Conservation (phyloP, 164 flowering plant species). For the Vitis riparia region DNA sequence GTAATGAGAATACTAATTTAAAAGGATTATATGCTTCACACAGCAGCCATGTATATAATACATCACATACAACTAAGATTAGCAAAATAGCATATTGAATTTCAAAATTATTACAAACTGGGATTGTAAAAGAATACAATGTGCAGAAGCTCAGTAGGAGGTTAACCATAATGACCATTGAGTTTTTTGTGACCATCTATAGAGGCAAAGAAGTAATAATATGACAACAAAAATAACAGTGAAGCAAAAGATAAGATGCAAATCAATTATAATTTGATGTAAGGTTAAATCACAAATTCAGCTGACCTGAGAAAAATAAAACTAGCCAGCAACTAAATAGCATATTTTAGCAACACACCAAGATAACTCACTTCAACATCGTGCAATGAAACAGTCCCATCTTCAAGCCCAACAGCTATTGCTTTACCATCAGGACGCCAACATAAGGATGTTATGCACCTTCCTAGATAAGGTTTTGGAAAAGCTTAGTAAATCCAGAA, state of each 20-base stretch:
- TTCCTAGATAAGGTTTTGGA: conserved; percentile 42
- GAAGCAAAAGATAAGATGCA: not conserved
- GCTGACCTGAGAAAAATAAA: not conserved
- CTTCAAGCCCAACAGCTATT: conserved; percentile 89
- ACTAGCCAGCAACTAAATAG: not conserved
- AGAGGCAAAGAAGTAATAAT: not conserved
- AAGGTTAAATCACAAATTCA: not conserved
- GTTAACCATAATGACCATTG: not conserved
- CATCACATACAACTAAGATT: too few species aligned
- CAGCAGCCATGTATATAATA: too few species aligned
- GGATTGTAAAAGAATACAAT: not conserved
- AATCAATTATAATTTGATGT: not conserved
- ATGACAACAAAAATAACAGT: not conserved
- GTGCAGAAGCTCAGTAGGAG: not conserved
- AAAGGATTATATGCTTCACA: too few species aligned
- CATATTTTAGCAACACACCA: not conserved
- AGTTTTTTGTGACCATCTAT: not conserved
- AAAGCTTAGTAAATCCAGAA: not conserved
- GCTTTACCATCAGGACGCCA: conserved; percentile 99
- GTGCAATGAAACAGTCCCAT: conserved; percentile 82
- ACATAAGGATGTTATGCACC: conserved; percentile 72
- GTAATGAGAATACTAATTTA: too few species aligned
- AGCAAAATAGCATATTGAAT: too few species aligned
- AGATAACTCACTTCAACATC: conserved; percentile 79
- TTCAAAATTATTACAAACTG: not conserved